These are phyloP conservation scores for Heliosperma pusillum DNA, from an alignment of 148 eudicot species.

Conservation along the genomic window DNA sequence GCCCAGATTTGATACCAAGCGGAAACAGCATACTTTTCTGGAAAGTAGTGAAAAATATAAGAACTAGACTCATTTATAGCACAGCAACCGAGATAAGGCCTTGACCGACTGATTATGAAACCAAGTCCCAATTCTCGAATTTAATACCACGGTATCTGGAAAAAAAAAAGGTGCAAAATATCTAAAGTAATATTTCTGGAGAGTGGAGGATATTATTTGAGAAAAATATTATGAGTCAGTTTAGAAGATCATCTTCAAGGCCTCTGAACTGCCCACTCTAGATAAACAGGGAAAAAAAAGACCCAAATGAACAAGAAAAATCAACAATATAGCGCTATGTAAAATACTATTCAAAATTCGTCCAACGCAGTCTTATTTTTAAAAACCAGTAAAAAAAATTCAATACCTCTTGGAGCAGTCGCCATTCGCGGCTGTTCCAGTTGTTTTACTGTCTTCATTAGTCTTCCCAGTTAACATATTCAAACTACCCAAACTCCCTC, in stretches of 20 bases:
- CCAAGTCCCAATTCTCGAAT: too few species aligned
- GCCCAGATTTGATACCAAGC: too few species aligned
- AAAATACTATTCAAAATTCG: background rate
- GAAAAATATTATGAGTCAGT: background rate
- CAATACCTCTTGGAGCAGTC: slow-evolving; percentile 78
- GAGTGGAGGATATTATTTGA: background rate
- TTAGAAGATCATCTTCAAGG: background rate
- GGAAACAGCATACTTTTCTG: too few species aligned
- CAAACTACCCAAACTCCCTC: slow-evolving; percentile 91
- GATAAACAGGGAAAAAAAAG: background rate
- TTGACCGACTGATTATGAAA: too few species aligned
- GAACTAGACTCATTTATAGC: background rate
- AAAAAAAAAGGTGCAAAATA: background rate
- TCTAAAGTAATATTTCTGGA: background rate
- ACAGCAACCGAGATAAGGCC: too few species aligned
- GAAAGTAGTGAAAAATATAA: background rate
- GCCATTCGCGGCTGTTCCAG: slow-evolving; percentile 66
- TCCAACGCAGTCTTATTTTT: background rate
- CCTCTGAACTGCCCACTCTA: background rate
- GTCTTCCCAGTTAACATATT: slow-evolving; percentile 87
- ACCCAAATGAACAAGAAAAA: background rate
- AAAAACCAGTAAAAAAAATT: background rate
- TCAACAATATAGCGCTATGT: background rate
- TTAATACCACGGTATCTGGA: background rate
- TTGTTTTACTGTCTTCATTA: slow-evolving; percentile 60